Evolutionary conservation across 2,329 filamentous ascomycete genomes (phyloP), one percentile per base, ranked within the genome.

Genomic region (Elsinoe batatas): DNA sequence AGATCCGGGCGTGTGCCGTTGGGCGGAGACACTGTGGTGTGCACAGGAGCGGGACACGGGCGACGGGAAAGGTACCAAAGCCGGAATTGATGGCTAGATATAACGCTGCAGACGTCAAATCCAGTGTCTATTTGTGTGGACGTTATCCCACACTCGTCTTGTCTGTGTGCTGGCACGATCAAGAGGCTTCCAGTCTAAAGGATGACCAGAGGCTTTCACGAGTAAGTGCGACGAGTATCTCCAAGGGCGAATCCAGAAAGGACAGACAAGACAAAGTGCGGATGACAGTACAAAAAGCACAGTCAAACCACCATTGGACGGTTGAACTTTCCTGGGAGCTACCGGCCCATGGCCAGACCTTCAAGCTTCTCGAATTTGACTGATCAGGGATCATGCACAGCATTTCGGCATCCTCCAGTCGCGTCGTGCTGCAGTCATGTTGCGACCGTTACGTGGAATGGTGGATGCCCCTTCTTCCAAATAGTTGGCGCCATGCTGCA

Each of bases 391-490:
- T 44, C 40, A 44, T 44, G 40, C 40, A 44, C 17, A 36, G 17
- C 33, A 22, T 15, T 22, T 38, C 47, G 47, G 32, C 47, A 37
- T 32, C 47, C 12, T 38, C 32, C 47, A n/a, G 17, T 51, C 47
- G 32, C 47, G 47, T 38, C 47, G 13, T 38, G 13, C 47, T 38
- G 26, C 47, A 35, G 26, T 51, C 26, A 26, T 38, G 47, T 35
- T 35, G 32, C 47, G 33, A 35, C 47, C 44, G 26, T 49, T 33
- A 10, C 17, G 15, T 35, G 40, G 47, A 51, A 33, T 49, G 44
- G 44, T 49, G 44, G 47, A 22, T 51, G 32, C 33, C 32, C 20
- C 22, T 36, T 26, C 47, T 51, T 51, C 47, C 47, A 51, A 38
- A 51, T 51, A 51, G 32, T 33, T 17, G 17, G 33, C 47, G 15